Percentiles rank a stretch among this genome's conserved stretches.
phyloP scores from a whole-genome alignment of 1,139 yeast genomes.

The Diutina ranongensis region DNA sequence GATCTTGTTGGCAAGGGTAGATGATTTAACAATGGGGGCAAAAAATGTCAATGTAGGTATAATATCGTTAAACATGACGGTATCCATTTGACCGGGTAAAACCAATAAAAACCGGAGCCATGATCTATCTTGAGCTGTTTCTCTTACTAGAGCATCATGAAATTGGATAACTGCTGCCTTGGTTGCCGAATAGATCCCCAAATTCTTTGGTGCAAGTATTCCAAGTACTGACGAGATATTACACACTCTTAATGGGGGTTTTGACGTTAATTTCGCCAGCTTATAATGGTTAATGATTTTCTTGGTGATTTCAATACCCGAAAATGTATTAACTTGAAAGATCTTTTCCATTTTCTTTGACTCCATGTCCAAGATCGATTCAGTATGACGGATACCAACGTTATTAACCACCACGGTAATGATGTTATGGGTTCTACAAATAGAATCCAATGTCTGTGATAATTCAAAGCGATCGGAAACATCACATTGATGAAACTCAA shows the following conservation, averaged over 20 bases:
- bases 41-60: conserved; percentile 44
- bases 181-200: conserved; percentile 54
- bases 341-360: conserved; percentile 22
- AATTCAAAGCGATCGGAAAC: neutral
- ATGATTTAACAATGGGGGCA: conserved; percentile 49
- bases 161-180: conserved; percentile 51
- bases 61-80: conserved; percentile 53
- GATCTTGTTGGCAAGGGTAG: conserved; percentile 31
- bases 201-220: conserved; percentile 53
- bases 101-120: conserved; percentile 37
- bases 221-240: conserved; percentile 65
- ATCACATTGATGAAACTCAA: neutral
- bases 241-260: conserved; percentile 30
- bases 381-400: conserved; percentile 57
- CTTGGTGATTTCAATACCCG: conserved; percentile 43
- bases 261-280: conserved; percentile 3
- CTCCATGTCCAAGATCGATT: conserved; percentile 26
- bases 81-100: conserved; percentile 56
- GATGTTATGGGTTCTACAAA: conserved; percentile 13
- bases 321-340: conserved; percentile 43
- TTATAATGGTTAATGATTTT: conserved; percentile 24
- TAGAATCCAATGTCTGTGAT: neutral
- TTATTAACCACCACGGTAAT: conserved; percentile 56
- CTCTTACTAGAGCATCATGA: conserved; percentile 49
- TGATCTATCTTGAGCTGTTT: conserved; percentile 17